Conservation (phyloP, 306 rosid species). For the Clitoria ternatea region DNA sequence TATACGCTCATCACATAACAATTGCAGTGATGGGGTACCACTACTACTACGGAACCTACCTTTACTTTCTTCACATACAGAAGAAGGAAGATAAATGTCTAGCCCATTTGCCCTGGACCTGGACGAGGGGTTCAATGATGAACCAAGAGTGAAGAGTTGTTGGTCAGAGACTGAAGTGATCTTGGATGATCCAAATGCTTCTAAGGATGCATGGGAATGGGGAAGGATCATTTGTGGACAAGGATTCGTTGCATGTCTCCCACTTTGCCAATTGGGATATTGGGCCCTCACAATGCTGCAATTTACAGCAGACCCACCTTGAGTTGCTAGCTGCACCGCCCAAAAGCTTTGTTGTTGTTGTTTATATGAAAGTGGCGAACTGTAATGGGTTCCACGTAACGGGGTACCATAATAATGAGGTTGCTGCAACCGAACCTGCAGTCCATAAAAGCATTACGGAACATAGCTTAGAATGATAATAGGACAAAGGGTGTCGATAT, state of each 20-base stretch:
- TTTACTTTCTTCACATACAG: conserved; percentile 39
- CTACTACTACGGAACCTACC: conserved; percentile 36
- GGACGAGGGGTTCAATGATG: conserved; percentile 28
- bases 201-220: conserved; percentile 26
- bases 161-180: conserved; percentile 40
- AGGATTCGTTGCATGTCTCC: conserved; percentile 24
- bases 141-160: conserved; percentile 35
- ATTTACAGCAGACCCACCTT: conserved; percentile 33
- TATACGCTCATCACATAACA: conserved; percentile 50
- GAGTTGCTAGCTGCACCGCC: conserved; percentile 43
- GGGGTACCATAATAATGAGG: conserved; percentile 37
- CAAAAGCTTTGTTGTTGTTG: conserved; percentile 49
- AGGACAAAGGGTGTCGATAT: neutral
- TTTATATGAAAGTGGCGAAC: conserved; percentile 33
- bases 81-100: conserved; percentile 33
- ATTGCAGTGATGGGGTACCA: conserved; percentile 43
- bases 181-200: conserved; percentile 36
- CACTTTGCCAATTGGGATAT: conserved; percentile 48
- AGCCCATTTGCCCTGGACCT: conserved; percentile 28
- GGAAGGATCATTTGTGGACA: conserved; percentile 30
- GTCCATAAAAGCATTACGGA: conserved; percentile 6
- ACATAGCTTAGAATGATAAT: neutral
- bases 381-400: conserved; percentile 27
- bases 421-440: conserved; percentile 47
- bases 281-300: conserved; percentile 26